Percentiles rank a stretch among this genome's conserved stretches.
Evolutionary conservation across 257 asterid species (phyloP).

Genomic region (Prunella vulgaris): DNA sequence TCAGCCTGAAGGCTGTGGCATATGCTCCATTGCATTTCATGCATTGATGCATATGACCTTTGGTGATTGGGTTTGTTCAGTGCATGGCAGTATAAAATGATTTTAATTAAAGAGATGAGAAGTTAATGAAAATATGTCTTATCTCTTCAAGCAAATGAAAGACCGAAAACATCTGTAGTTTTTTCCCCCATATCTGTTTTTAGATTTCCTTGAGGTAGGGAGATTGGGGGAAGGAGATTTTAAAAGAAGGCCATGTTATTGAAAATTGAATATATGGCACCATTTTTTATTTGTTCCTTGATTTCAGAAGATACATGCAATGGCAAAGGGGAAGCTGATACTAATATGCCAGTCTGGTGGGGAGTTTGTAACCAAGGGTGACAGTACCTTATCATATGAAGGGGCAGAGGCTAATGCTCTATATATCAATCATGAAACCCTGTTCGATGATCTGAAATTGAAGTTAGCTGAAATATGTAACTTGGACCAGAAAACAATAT

Average conservation of each 20-base stretch:
- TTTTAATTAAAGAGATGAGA: neutral
- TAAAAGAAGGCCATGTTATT: neutral
- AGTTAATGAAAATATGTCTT: neutral
- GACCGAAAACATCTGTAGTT: neutral
- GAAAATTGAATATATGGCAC: neutral
- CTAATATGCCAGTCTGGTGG: constrained; percentile 89
- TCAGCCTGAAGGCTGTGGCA: neutral
- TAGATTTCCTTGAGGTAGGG: neutral
- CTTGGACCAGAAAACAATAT: constrained; percentile 58
- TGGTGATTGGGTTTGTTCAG: neutral
- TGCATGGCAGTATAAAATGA: constrained; percentile 14
- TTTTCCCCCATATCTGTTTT: neutral
- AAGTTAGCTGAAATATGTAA: constrained; percentile 74
- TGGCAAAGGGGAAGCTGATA: constrained; percentile 90
- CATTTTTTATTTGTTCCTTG: constrained; percentile 18
- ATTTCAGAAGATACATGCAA: constrained; percentile 45
- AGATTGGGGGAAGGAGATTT: neutral
- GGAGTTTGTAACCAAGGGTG: constrained; percentile 57
- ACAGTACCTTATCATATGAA: constrained; percentile 63
- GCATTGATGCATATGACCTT: neutral
- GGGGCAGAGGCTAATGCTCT: constrained; percentile 91
- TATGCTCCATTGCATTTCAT: neutral
- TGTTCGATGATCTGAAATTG: constrained; percentile 63
- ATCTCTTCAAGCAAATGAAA: neutral
- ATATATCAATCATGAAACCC: constrained; percentile 57